Evolutionary conservation across 495 filamentous ascomycete species (phyloP), one percentile per base, ranked within the genome.

Genomic region (Cladorrhinum samala): DNA sequence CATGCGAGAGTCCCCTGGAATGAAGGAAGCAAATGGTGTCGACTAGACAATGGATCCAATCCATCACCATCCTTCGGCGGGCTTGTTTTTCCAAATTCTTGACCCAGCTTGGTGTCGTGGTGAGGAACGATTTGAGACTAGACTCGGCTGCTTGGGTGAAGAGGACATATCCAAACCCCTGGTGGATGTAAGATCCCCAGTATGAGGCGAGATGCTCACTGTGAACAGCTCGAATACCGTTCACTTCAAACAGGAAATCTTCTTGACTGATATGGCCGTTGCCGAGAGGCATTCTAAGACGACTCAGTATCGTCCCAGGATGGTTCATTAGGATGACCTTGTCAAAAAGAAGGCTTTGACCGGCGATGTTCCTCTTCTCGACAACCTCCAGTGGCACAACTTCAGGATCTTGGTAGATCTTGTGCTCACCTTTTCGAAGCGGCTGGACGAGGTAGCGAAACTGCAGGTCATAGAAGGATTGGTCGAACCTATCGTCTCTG

Each of bases 1-100:
- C 77, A 56, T 97, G 92, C 1, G 79, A 73, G 38, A 88, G 77
- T 13, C 85, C 86, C 52, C 78, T 78, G 24, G 77, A 77, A 68
- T 96, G 90, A 2, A 96, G 75, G 65, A 82, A 89, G 41, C 84
- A 82, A 19, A 95, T 63, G 9, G 85, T 87, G 56, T 90, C 86
- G 0, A 81, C 77, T 1, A 97, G 77, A 63, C 92, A 96, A 67
- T 91, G 89, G 38, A 92, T 82, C 91, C 92, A 96, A 57, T 86
- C 83, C 60, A 95, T 74, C 14, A 95, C 66, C 2, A 85, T 74
- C 25, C 76, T 69, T 24, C 86, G 80, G 23, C 88, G 82, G n/a
- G 81, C 77, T 50, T 81, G 73, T 63, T 94, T 95, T 2, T 82
- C 63, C 2, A 95, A 70, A 2, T 77, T 77, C 62, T 91, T 91